A percentile compares a stretch with the other conserved stretches of the same genome.
phyloP scores from a whole-genome alignment of 495 filamentous ascomycete species.

The Hypoxylon fragiforme region DNA sequence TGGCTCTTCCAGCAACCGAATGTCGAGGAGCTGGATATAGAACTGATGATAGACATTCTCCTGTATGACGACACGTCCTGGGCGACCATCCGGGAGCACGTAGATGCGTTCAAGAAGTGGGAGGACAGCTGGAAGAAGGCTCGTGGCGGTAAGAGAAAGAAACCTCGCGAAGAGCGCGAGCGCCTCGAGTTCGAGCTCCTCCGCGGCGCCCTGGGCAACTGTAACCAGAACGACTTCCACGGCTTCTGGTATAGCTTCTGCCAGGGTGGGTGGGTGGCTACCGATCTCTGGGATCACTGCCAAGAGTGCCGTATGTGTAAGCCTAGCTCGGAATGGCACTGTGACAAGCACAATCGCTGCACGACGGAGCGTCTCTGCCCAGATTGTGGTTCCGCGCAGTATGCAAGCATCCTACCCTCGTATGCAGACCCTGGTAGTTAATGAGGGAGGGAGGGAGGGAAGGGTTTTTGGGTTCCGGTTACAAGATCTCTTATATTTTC shows the following conservation, averaged over 20 bases:
- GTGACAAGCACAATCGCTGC: constrained; percentile 35
- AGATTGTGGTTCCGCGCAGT: constrained; percentile 25
- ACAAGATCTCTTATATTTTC: too few relatives aligned
- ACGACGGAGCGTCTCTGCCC: constrained; percentile 30
- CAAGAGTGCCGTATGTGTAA: constrained; percentile 36
- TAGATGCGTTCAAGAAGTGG: constrained; percentile 36
- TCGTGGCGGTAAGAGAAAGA: constrained; percentile 32
- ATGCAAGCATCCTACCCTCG: constrained; percentile 28
- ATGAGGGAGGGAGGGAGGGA: neutral
- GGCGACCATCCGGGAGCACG: constrained; percentile 30
- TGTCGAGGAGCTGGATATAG: constrained; percentile 36
- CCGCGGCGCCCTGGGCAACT: constrained; percentile 34
- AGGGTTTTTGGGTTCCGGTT: too few relatives aligned
- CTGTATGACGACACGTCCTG: constrained; percentile 38
- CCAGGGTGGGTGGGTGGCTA: constrained; percentile 28
- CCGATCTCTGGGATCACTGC: constrained; percentile 32
- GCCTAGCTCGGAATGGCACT: constrained; percentile 36
- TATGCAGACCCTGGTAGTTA: constrained; percentile 26
- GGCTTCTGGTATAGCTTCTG: constrained; percentile 40
- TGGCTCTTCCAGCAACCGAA: constrained; percentile 39
- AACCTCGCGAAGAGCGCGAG: constrained; percentile 32
- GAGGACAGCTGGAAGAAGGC: constrained; percentile 37
- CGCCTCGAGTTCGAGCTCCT: constrained; percentile 38
- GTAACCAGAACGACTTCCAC: constrained; percentile 32
- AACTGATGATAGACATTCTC: constrained; percentile 39